Conservation (phyloP, 257 asterid species). For the Fraxinus anomala region DNA sequence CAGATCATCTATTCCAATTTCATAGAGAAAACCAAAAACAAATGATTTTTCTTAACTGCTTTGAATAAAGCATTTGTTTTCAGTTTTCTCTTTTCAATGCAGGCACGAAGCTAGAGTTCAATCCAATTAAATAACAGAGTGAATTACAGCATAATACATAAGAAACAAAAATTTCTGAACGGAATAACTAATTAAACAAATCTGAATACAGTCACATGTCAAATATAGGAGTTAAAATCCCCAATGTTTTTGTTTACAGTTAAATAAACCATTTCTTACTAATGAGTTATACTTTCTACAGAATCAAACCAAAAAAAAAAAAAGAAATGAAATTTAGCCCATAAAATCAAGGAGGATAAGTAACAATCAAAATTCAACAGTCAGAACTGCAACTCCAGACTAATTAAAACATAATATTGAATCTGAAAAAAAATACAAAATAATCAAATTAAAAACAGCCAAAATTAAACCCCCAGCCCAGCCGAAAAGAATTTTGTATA, state of each 20-base stretch:
- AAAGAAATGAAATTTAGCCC: too few species aligned
- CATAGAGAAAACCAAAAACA: background rate
- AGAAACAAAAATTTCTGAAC: constrained; percentile 6
- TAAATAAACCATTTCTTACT: background rate
- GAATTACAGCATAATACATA: background rate
- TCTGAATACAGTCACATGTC: background rate
- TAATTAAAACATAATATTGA: background rate
- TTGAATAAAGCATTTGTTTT: too few species aligned
- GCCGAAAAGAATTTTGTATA: background rate
- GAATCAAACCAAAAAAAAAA: background rate
- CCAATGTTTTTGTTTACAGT: background rate
- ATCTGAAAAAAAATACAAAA: background rate
- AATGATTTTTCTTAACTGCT: too few species aligned
- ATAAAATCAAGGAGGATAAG: too few species aligned
- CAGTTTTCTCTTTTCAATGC: too few species aligned
- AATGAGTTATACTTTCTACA: background rate
- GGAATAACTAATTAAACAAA: background rate
- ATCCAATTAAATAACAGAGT: too few species aligned
- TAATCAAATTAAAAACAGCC: constrained; percentile 9
- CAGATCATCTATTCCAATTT: background rate
- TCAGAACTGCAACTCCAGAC: background rate
- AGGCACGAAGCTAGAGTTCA: too few species aligned
- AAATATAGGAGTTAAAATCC: too few species aligned
- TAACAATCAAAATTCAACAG: too few species aligned
- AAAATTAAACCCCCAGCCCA: background rate